These are phyloP conservation scores for Mallotus japonicus DNA, from an alignment of 441 rosid genomes.

Conservation along the genomic window DNA sequence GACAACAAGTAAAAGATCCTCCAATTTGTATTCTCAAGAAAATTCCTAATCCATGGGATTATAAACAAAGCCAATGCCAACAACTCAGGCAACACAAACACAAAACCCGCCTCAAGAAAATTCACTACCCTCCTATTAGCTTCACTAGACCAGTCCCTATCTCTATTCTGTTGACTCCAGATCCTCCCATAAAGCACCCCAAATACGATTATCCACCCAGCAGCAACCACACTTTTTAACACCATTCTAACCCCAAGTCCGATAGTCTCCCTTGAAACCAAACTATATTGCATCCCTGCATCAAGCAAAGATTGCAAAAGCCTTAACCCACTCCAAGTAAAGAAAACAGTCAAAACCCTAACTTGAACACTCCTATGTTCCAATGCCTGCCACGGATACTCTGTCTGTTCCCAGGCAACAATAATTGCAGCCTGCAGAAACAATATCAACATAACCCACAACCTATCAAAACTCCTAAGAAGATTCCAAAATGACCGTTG, in stretches of 20 bases:
- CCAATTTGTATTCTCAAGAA: conserved; percentile 77
- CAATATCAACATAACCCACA: conserved; percentile 85
- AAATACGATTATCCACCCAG: conserved; percentile 61
- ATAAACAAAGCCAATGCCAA: conserved; percentile 61
- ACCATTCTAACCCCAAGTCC: conserved; percentile 69
- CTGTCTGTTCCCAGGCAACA: conserved; percentile 67
- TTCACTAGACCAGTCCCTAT: conserved; percentile 43
- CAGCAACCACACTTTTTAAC: conserved; percentile 58
- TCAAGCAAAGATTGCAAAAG: conserved; percentile 77
- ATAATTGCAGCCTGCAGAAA: conserved; percentile 76
- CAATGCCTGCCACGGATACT: conserved; percentile 63
- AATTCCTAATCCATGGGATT: conserved; percentile 81
- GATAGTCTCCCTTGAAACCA: conserved; percentile 72
- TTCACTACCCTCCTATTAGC: conserved; percentile 41
- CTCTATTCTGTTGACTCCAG: conserved; percentile 60
- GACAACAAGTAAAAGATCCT: conserved; percentile 59
- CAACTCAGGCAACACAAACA: conserved; percentile 65
- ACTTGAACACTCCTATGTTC: conserved; percentile 51
- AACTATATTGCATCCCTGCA: conserved; percentile 53
- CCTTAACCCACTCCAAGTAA: conserved; percentile 86
- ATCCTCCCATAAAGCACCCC: conserved; percentile 59
- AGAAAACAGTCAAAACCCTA: conserved; percentile 60
- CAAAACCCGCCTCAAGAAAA: conserved; percentile 59
- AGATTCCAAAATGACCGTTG: conserved; percentile 83
- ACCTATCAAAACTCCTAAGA: conserved; percentile 72